Base-by-base conservation (phyloP, 164 flowering plant genomes). In the Piper betle region DNA sequence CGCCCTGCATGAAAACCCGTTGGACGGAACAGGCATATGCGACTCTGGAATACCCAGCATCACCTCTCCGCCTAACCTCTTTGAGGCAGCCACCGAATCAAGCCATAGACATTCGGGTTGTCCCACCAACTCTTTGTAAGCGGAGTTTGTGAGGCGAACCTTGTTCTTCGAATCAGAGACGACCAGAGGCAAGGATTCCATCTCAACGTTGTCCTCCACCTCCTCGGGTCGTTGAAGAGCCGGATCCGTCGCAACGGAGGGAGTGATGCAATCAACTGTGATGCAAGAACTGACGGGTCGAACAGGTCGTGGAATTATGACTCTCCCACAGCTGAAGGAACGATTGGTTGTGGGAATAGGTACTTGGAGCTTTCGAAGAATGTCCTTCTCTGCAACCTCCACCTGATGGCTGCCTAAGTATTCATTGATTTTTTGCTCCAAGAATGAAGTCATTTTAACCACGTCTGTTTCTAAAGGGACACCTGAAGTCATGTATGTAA, bases 101-200 rank as follows among this genome's bases (percentile, higher is more conserved):
- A 94, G 88, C 99, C 99, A 94, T 9, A 73, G 55, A 55, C 97
- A 94, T 59, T 88, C 91, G 8, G 99, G 97, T 69, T 94, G 99
- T 0, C 97, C 99, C 64, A 94, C 88, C 84, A 94, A 72, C 71
- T 82, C 90, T 68, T 84, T 88, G 75, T 88, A 94, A 0, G 97
- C 96, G 0, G 99, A 84, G 53, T 94, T 94, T 0, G 80, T 82
- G 61, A 88, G 60, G 72, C 95, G 77, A 19, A 91, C 91, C 68
- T 64, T 81, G 82, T 94, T 84, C 61, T 72, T 80, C 0, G 93
- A 86, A 56, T 94, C 96, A 0, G 99, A 85, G 16, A 94, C 72
- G 2, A 94, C 78, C 0, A 81, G 81, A 0, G 99, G 99, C 40
- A 82, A 42, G 4, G 65, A 71, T 52, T 91, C 96, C 0, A 78